Percentiles rank a stretch among this genome's conserved stretches.
phyloP scores from a whole-genome alignment of 768 basidiomycete genomes.

The Pulveroboletus frians region DNA sequence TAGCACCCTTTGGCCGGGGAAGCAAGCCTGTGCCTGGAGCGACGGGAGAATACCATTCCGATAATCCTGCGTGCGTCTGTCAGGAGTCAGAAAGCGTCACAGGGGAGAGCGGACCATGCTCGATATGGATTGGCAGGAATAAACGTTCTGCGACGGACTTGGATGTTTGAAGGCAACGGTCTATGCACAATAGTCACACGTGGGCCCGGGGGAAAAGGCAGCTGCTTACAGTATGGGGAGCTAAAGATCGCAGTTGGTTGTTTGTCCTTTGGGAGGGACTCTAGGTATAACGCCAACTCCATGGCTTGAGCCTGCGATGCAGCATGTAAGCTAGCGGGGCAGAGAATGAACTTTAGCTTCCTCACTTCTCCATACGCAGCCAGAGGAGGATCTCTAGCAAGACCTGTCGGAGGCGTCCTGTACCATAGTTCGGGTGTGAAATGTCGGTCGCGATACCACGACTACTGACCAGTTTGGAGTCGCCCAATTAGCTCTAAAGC shows the following conservation, averaged over 20 bases:
- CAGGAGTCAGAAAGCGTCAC: constrained; percentile 5
- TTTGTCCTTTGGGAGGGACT: constrained; percentile 56
- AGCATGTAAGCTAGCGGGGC: not conserved
- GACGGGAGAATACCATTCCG: constrained; percentile 79
- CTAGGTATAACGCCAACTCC: constrained; percentile 63
- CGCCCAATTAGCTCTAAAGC: constrained; percentile 73
- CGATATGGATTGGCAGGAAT: constrained; percentile 65
- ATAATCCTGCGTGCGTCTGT: constrained; percentile 41
- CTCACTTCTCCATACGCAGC: constrained; percentile 65
- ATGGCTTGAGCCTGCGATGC: constrained; percentile 57
- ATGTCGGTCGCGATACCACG: not conserved
- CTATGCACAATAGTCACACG: constrained; percentile 31
- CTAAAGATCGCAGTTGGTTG: constrained; percentile 78
- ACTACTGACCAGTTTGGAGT: constrained; percentile 53
- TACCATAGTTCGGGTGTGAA: constrained; percentile 5
- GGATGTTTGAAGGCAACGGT: constrained; percentile 84
- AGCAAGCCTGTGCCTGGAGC: constrained; percentile 63
- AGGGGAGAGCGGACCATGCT: constrained; percentile 52
- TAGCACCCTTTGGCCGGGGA: constrained; percentile 62
- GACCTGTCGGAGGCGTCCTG: constrained; percentile 63
- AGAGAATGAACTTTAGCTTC: not conserved
- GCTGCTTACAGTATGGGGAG: constrained; percentile 69
- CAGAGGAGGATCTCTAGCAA: constrained; percentile 68
- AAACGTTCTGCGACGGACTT: constrained; percentile 59
- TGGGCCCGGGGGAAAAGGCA: not conserved